A percentile compares a stretch with the other conserved stretches of the same genome.
These are phyloP conservation scores for Oryza glaberrima DNA, from an alignment of 176 grass and related monocot genomes.

Conservation along the genomic window DNA sequence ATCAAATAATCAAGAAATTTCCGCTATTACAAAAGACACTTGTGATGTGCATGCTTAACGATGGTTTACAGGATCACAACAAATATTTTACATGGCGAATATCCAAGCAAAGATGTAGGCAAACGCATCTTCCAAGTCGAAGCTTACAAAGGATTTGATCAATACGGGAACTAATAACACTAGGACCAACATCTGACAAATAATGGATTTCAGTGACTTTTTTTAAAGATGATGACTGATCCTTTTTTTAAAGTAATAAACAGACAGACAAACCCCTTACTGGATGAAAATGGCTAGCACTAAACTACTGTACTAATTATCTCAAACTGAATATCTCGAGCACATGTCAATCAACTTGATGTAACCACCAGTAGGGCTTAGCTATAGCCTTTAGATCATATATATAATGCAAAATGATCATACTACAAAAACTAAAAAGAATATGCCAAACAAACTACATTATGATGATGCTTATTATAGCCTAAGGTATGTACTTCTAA, in stretches of 20 bases:
- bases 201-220: neutral
- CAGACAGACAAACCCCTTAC: constrained; percentile 15
- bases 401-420: constrained; percentile 12
- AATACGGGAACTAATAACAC: neutral
- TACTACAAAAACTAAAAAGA: constrained; percentile 15
- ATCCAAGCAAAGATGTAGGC: neutral
- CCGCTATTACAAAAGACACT: neutral
- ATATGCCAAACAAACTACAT: constrained; percentile 1
- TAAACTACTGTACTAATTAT: constrained; percentile 22
- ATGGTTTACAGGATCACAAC: neutral
- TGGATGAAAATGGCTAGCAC: neutral
- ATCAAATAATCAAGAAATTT: neutral
- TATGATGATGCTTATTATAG: constrained; percentile 1
- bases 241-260: constrained; percentile 30
- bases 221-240: neutral
- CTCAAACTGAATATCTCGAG: constrained; percentile 33
- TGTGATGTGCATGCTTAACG: neutral
- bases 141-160: neutral
- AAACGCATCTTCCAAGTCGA: neutral
- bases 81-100: neutral
- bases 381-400: constrained; percentile 21
- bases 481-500: neutral
- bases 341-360: constrained; percentile 33
- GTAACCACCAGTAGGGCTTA: constrained; percentile 2
- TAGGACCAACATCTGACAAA: constrained; percentile 26